Evolutionary conservation across 208 protist species (phyloP), one percentile per base, ranked within the genome.

Genomic region (Trypanosoma avium): DNA sequence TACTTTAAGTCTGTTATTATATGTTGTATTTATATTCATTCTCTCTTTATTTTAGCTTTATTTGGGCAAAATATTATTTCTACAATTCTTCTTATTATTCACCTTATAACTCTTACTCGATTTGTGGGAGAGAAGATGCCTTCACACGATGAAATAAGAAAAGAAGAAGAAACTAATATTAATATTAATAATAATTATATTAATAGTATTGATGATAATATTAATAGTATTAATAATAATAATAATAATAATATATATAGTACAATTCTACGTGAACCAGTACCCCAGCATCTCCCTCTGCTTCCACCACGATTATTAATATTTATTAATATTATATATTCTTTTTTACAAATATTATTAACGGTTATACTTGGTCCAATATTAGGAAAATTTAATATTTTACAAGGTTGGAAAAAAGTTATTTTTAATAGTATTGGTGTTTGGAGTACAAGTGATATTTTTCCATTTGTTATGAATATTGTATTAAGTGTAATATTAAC

Each of bases 51-150:
- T 33, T 15, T 35, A 21, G 61, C 61, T 3, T 47, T 67, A 21
- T n/a, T 67, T 5, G 61, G 47, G n/a, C 61, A 67, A 29, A 67
- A 57, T 33, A 38, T 67, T 12, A 21, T 45, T 24, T 45, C 61
- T 17, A 24, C 47, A 33, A 35, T 36, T 32, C 32, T 67, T 24
- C 61, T 67, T 15, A 30, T 57, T 19, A 17, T 57, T 13, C 36
- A 59, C 24, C 40, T 58, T 9, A 12, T 36, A 9, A 46, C 15
- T 56, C 8, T 47, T 10, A 29, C 38, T 10, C 61, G 61, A 13
- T 67, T 57, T 27, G 57, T 7, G 4, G 9, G 13, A 3, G 30
- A 59, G 33, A 17, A 27, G n/a, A 12, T 32, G 15, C 13, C 5
- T 24, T 3, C 3, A 0, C 54, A 22, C 12, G 8, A 29, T 17